These are phyloP conservation scores for Soucietia sequanensis DNA, from an alignment of 805 yeast species.

Conservation along the genomic window DNA sequence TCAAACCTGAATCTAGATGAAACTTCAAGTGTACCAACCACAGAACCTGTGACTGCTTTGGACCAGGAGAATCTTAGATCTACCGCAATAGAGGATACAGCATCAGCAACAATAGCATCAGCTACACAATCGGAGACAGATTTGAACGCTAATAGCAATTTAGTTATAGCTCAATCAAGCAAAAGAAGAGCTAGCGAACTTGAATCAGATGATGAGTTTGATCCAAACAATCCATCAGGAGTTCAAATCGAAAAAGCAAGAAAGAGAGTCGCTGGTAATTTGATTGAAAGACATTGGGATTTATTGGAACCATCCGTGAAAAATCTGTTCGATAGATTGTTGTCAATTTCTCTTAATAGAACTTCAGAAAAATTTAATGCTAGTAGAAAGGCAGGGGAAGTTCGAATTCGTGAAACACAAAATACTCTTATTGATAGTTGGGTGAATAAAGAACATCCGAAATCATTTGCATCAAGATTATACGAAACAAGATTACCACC, in stretches of 20 bases:
- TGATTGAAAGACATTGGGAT: conserved; percentile 31
- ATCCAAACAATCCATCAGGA: conserved; percentile 1
- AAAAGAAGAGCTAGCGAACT: neutral
- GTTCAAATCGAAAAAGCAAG: conserved; percentile 3
- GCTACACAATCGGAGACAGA: too few species aligned
- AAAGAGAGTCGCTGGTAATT: conserved; percentile 19
- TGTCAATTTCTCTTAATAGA: conserved; percentile 24
- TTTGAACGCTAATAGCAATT: too few species aligned
- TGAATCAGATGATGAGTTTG: neutral
- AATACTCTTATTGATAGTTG: conserved; percentile 21
- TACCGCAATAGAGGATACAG: too few species aligned
- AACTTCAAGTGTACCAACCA: too few species aligned
- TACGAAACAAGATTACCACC: conserved; percentile 26
- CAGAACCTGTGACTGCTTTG: too few species aligned
- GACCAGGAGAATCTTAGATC: too few species aligned
- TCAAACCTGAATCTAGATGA: too few species aligned
- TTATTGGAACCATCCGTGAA: conserved; percentile 16
- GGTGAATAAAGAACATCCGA: conserved; percentile 15
- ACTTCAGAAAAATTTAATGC: conserved; percentile 21
- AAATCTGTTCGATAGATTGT: conserved; percentile 19
- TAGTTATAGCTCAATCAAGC: too few species aligned
- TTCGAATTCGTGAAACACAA: conserved; percentile 20
- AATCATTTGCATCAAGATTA: conserved; percentile 25
- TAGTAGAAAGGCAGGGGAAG: conserved; percentile 2
- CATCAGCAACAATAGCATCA: too few species aligned